Evolutionary conservation across 148 eudicot species (phyloP), one percentile per base, ranked within the genome.

Genomic region (Rhododendron mucronatum): DNA sequence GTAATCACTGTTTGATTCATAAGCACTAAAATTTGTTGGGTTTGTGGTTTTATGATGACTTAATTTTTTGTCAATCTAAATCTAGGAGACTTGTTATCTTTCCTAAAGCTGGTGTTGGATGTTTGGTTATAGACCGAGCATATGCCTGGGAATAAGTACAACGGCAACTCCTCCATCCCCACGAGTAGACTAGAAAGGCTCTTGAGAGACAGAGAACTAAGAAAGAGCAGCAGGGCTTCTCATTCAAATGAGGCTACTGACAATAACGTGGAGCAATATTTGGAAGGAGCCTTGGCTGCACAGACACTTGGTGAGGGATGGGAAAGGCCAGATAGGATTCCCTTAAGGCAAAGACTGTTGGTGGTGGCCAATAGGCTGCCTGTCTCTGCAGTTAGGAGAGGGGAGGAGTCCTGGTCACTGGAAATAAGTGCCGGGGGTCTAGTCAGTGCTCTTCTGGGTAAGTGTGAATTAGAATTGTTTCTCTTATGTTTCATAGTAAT

Each of bases 311-410:
- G 71, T 82, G 96, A 89, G 35, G 91, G 88, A 84, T 85, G 91
- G 84, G 94, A 92, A 84, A 88, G 89, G 89, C 89, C 91, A 23
- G 92, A 90, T 55, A 88, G 82, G 41, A 90, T 84, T 74, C 92
- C 90, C 84, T 86, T 87, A 73, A 91, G 89, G 30, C 98, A 96
- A 76, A 90, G 98, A 81, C 86, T 96, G 44, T 83, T 96, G 89
- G 98, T 96, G 84, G 98, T 96, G 80, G 98, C 98, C 69, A 96
- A 96, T 88, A 92, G 98, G 83, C 89, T 96, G 80, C 98, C 98
- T 2, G 98, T 96, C 63, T 94, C 98, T 80, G 98, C 98, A 81
- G 94, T 94, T 82, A 91, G 98, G 91, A 90, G 92, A 91, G 94
- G 98, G 23, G 96, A 96, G 88, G 98, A 96, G 41, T 85, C 94